Base-by-base conservation (phyloP, 176 grass and related monocot species). In the Phoenix roebelenii region DNA sequence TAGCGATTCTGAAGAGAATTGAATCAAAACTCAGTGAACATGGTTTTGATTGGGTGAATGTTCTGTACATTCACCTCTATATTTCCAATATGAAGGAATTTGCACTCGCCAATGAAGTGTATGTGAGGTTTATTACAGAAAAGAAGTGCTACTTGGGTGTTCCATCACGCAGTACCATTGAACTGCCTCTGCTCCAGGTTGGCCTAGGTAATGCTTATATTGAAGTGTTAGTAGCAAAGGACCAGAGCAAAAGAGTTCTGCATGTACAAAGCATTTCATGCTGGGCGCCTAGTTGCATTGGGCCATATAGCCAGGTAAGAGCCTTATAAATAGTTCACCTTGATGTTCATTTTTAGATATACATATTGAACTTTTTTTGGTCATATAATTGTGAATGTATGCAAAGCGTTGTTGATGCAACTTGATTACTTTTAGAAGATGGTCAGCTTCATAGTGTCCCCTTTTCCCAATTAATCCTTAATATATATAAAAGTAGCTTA, bases 271-370 rank as follows among this genome's bases (percentile, higher is more conserved):
- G 92, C 83, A 82, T 97, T 72, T 97, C 92, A 50, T 97, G 85
- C 69, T 97, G 92, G 92, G 92, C 92, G 20, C 92, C 92, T 77
- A 97, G 92, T 75, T 97, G 92, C 82, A 97, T 97, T 0, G 92
- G 92, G 67, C 92, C 92, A 60, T 97, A 97, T 55, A 97, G 87
- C 75, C 92, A 97, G 86, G 92, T 90, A 64, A 25, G 71, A 23
- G 2, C 49, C 57, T 25, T 79, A 30, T 28, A 12, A 14, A 14
- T 44, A 44, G 35, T 24, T 53, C 17, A 60, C 50, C 49, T 58
- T 58, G 50, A 18, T 61, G 64, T 63, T 57, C 30, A 25, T 15
- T 57, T 51, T 22, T 44, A 44, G 35, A 2, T 14, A 44, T 44
- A 12, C 35, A 14, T 14, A 3, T 10, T 44, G 9, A 44, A 14